Evolutionary conservation across 2,329 filamentous ascomycete species (phyloP), one percentile per base, ranked within the genome.

Genomic region (Cucurbitaria berberidis): DNA sequence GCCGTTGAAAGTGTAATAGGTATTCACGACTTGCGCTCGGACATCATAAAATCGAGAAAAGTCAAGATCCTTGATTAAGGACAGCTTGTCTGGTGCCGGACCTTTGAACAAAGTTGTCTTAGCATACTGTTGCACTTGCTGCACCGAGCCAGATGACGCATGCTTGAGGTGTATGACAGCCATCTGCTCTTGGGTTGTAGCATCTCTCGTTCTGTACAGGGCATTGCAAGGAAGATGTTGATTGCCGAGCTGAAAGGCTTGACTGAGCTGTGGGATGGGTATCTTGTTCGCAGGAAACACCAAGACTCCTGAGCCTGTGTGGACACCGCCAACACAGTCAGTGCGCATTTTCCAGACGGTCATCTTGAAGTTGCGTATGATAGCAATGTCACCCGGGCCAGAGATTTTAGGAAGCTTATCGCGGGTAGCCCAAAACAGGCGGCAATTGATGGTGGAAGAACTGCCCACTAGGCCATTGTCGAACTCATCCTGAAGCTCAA

Each of bases 1-100:
- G 40, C 73, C 79, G 34, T 75, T 72, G 8, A 64, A 70, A 13
- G 39, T 42, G 10, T 49, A 63, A 60, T 78, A 84, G 0, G 81
- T 76, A 60, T 82, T 86, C 41, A 92, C 82, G 2, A 96, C 84
- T 67, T 93, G 83, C 1, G 84, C 91, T 16, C 90, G 78, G 1
- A 96, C 69, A 68, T 96, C 86, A 63, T 82, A 85, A 67, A 88
- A 96, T 0, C 64, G 78, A 13, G 74, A 72, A 0, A 81, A 75
- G 2, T 76, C 65, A 1, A 91, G 75, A 62, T 92, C 84, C 59
- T 87, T 80, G 47, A 97, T 81, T 16, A 88, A 76, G 30, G 78
- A 78, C 64, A 87, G 50, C 44, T 53, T 67, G 9, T 62, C 58
- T 9, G 40, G 39, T 27, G 24, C 32, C 7, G 27, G 30, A 34